A percentile compares a stretch with the other conserved stretches of the same genome.
Conservation (phyloP, 1,284 basidiomycete genomes). For the Ganoderma lucidum region DNA sequence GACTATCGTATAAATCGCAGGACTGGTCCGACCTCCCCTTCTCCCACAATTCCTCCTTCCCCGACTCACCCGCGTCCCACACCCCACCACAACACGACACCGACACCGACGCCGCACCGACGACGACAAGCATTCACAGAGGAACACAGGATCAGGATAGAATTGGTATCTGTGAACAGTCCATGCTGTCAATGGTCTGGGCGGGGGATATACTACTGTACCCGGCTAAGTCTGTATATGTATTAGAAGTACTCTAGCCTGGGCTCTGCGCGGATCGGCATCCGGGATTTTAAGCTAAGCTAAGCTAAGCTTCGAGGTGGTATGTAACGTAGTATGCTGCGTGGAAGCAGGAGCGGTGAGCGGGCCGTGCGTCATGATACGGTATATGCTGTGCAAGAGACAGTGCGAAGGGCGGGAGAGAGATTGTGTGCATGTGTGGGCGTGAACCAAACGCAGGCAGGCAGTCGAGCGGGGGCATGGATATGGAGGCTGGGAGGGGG, state of each 20-base stretch:
- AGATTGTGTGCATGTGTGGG: background rate
- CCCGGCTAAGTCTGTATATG: background rate
- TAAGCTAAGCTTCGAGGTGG: too few relatives aligned
- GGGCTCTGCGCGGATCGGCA: too few relatives aligned
- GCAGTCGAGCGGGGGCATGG: background rate
- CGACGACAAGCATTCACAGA: background rate
- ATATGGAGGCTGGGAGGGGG: background rate
- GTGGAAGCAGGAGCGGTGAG: background rate
- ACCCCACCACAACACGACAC: background rate
- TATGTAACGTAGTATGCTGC: background rate
- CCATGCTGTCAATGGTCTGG: background rate
- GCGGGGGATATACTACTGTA: constrained; percentile 1
- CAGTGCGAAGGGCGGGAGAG: background rate
- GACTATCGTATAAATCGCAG: too few relatives aligned
- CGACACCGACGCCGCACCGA: background rate
- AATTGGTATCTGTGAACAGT: constrained; percentile 1
- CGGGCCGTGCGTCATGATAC: background rate
- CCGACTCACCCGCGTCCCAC: too few relatives aligned
- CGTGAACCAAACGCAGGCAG: background rate
- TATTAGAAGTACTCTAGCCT: background rate
- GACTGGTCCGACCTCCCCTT: too few relatives aligned
- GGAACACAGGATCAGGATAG: background rate
- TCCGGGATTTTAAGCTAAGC: too few relatives aligned
- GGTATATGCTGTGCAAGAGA: constrained; percentile 4
- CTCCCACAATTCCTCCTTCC: too few relatives aligned